These are phyloP conservation scores for Fusarium heterosporum DNA, from an alignment of 2,329 filamentous ascomycete genomes.

Conservation along the genomic window DNA sequence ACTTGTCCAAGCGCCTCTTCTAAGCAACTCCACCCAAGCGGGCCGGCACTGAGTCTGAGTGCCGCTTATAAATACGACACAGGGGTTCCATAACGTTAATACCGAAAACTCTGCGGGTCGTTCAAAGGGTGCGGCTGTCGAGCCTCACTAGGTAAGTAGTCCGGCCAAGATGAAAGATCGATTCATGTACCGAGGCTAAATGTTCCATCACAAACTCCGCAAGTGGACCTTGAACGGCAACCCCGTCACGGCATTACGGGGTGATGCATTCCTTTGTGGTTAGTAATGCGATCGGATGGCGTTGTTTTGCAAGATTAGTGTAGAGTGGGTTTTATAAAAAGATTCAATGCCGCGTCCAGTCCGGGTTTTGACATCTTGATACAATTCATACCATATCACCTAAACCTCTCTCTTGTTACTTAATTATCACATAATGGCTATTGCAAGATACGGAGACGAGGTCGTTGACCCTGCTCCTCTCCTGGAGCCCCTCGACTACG, in stretches of 20 bases:
- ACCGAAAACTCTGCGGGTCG: neutral
- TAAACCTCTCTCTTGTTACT: neutral
- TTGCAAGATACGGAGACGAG: constrained; percentile 23
- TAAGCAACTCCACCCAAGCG: neutral
- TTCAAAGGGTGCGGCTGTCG: neutral
- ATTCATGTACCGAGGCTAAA: constrained; percentile 24
- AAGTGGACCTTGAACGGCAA: neutral
- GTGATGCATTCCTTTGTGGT: constrained; percentile 2
- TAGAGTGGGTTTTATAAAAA: neutral
- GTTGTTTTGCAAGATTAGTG: neutral
- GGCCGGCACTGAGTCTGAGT: neutral
- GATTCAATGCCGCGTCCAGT: neutral
- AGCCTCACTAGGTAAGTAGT: constrained; percentile 8
- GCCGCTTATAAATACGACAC: constrained; percentile 21
- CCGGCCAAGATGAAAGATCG: neutral
- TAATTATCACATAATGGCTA: constrained; percentile 11
- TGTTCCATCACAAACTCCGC: neutral
- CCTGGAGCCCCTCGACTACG: constrained; percentile 26
- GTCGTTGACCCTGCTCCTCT: constrained; percentile 29
- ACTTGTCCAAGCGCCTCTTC: no score
- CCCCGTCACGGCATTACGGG: neutral
- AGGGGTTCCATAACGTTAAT: constrained; percentile 8
- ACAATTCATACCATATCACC: neutral
- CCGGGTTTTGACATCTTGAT: neutral
- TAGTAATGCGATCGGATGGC: neutral